Evolutionary conservation across 805 yeast species (phyloP), one percentile per base, ranked within the genome.

Genomic region (Candida pini): DNA sequence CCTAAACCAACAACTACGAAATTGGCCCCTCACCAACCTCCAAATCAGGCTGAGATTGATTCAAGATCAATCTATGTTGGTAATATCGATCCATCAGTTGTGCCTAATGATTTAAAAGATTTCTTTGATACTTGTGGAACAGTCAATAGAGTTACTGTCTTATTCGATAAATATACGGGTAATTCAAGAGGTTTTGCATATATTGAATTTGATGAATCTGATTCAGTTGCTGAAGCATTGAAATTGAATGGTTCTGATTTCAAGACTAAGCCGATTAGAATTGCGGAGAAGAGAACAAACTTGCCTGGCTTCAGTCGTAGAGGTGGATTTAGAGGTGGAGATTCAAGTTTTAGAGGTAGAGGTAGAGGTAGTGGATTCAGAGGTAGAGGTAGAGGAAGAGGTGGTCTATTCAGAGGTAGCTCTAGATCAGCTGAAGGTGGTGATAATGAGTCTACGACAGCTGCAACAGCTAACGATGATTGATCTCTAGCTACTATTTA

Each of bases 131-230:
- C 71, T 9, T 77, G 78, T 29, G 95, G 95, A 1, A 68, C 71
- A 13, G 81, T 87, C 35, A 80, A 83, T 53, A 69, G 95, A 47
- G 87, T 87, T 22, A 85, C 92, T 5, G 84, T 87, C 31, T 60
- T 83, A 54, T 64, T 69, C 44, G 82, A 86, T 60, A 77, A 75
- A 56, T 63, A 63, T 47, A 76, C 89, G 0, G 90, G 92, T 4
- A 78, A 72, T 44, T 89, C 95, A 29, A 83, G 81, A 57, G 95
- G 96, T 3, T 85, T 70, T 60, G 95, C 95, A 0, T 86, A 84
- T 57, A 71, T 86, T 43, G 95, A 86, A 55, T 86, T 83, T 52
- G 76, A 79, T 24, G 78, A 74, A 51, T 71, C 69, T 4, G 70
- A 71, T 12, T 67, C 71, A 7, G 89, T 82, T 5, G 62, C 71